Percentiles rank a stretch among this genome's conserved stretches.
phyloP scores from a whole-genome alignment of 805 yeast species.

The Candida gorgasii region DNA sequence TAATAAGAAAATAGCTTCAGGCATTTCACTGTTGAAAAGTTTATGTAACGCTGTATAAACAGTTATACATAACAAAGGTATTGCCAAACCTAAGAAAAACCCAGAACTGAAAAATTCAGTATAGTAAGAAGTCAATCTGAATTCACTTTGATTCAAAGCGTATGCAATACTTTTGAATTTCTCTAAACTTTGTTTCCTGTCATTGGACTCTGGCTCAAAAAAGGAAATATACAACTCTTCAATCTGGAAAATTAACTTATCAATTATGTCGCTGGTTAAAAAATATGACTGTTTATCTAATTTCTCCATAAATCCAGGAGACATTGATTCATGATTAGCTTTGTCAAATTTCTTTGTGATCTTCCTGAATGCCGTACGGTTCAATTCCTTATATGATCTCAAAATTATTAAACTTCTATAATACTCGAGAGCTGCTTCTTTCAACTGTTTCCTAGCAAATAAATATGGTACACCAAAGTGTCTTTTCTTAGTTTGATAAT shows the following conservation, averaged over 20 bases:
- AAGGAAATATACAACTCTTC: constrained; percentile 68
- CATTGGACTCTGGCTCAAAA: constrained; percentile 53
- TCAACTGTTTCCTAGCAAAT: constrained; percentile 66
- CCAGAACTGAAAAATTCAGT: constrained; percentile 62
- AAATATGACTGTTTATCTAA: constrained; percentile 57
- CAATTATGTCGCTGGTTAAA: constrained; percentile 64
- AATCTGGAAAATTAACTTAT: constrained; percentile 57
- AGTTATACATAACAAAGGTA: constrained; percentile 68
- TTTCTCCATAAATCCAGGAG: constrained; percentile 54
- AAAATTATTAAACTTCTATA: constrained; percentile 72
- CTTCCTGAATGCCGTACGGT: constrained; percentile 86
- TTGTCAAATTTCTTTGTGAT: constrained; percentile 91
- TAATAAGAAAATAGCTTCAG: constrained; percentile 61
- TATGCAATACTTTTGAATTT: constrained; percentile 52
- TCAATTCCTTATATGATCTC: constrained; percentile 69
- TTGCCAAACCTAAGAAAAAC: constrained; percentile 62
- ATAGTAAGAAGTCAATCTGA: constrained; percentile 35
- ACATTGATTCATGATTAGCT: constrained; percentile 47
- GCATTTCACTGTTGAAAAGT: constrained; percentile 38
- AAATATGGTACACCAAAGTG: constrained; percentile 54
- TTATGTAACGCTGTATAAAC: constrained; percentile 51
- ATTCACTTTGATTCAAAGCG: constrained; percentile 32
- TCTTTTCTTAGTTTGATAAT: constrained; percentile 43
- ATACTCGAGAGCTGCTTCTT: constrained; percentile 67
- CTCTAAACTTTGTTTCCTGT: constrained; percentile 70